phyloP scores from a whole-genome alignment of 495 filamentous ascomycete species.

The Aspergillus carlsbadensis region DNA sequence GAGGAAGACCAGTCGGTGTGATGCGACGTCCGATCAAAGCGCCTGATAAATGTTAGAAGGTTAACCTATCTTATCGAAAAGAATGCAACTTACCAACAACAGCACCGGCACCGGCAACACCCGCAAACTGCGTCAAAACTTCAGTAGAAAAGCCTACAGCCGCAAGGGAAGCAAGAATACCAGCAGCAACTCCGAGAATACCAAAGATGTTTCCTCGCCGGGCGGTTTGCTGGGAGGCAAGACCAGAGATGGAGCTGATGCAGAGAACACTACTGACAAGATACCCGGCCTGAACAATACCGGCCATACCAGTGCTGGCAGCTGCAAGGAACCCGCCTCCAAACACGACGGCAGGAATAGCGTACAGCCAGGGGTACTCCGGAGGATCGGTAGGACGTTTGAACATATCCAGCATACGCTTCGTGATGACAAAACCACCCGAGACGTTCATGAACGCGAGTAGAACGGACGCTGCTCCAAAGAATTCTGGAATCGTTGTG shows the following conservation, averaged over 20 bases:
- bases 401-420: constrained; percentile 93
- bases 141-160: constrained; percentile 76
- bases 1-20: constrained; percentile 76
- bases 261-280: constrained; percentile 76
- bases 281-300: constrained; percentile 78
- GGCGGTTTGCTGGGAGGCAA: constrained; percentile 75
- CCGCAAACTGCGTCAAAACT: constrained; percentile 68
- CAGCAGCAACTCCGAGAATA: constrained; percentile 74
- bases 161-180: constrained; percentile 72
- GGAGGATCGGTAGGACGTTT: constrained; percentile 75
- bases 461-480: constrained; percentile 75
- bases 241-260: constrained; percentile 67
- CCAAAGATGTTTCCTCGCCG: constrained; percentile 78
- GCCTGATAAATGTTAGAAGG: constrained; percentile 29
- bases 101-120: constrained; percentile 66
- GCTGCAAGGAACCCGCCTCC: constrained; percentile 74
- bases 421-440: constrained; percentile 80
- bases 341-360: constrained; percentile 69
- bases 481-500: constrained; percentile 68
- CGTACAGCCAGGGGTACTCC: constrained; percentile 82
- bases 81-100: constrained; percentile 40
- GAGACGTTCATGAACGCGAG: constrained; percentile 80
- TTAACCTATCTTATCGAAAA: neutral
- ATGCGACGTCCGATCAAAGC: constrained; percentile 77
- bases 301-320: constrained; percentile 72